phyloP scores from a whole-genome alignment of 1,139 yeast species.

The Keqinozyma sinolaborantium region DNA sequence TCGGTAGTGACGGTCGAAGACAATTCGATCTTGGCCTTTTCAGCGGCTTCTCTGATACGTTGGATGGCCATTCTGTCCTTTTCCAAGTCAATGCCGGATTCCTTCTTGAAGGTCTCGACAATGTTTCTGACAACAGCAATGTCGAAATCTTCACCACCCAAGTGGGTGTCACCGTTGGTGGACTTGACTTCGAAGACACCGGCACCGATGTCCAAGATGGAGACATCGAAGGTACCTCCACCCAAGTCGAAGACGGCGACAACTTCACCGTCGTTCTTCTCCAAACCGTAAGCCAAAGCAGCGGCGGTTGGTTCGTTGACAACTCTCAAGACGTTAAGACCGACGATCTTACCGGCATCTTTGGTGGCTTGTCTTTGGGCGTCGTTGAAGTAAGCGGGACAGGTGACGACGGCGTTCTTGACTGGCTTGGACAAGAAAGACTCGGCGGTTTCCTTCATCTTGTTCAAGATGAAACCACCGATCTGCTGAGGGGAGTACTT shows the following conservation, averaged over 20 bases:
- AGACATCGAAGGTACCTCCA: slow-evolving; percentile 88
- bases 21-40: slow-evolving; percentile 98
- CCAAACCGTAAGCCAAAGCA: slow-evolving; percentile 95
- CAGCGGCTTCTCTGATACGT: slow-evolving; percentile 99
- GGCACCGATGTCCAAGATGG: slow-evolving; percentile 79
- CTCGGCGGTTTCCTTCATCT: slow-evolving; percentile 97
- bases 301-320: slow-evolving; percentile 99
- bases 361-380: slow-evolving; percentile 98
- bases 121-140: slow-evolving; percentile 85
- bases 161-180: slow-evolving; percentile 86
- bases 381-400: slow-evolving; percentile 97
- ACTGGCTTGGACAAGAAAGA: slow-evolving; percentile 81
- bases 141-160: slow-evolving; percentile 92
- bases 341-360: slow-evolving; percentile 98
- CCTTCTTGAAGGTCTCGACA: slow-evolving; percentile 90
- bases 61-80: slow-evolving; percentile 98
- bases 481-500: slow-evolving; percentile 93
- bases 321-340: slow-evolving; percentile 92
- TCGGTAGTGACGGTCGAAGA: slow-evolving; percentile 93
- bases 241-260: slow-evolving; percentile 87
- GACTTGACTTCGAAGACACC: slow-evolving; percentile 89
- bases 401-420: slow-evolving; percentile 89
- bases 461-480: slow-evolving; percentile 94
- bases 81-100: slow-evolving; percentile 81
- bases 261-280: slow-evolving; percentile 69